Evolutionary conservation across 2,329 filamentous ascomycete genomes (phyloP).

Genomic region (Pseudocercospora musae): DNA sequence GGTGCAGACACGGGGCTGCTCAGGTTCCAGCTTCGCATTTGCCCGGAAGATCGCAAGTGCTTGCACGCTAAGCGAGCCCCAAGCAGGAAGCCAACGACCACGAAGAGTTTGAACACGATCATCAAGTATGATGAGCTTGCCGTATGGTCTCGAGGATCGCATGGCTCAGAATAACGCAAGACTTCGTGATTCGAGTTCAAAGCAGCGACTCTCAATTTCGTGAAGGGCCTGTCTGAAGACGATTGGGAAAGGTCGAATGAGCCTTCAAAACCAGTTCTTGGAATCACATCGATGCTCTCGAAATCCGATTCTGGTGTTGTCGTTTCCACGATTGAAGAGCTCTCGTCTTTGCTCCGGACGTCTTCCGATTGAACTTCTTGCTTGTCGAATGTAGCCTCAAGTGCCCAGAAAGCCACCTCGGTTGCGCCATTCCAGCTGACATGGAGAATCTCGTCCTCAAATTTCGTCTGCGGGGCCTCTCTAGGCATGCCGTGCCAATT

Average conservation of each 20-base stretch:
- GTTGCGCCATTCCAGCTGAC: constrained; percentile 55
- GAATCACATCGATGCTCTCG: constrained; percentile 19
- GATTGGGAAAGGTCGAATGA: constrained; percentile 17
- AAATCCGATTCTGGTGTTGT: not conserved
- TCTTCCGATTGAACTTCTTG: constrained; percentile 65
- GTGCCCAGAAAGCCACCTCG: constrained; percentile 45
- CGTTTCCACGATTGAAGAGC: not conserved
- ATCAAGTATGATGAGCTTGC: constrained; percentile 16
- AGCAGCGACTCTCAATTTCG: constrained; percentile 24
- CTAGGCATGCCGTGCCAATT: constrained; percentile 30
- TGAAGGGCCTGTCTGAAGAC: constrained; percentile 6
- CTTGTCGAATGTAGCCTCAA: constrained; percentile 27
- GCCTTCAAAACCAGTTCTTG: constrained; percentile 27
- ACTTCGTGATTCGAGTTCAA: constrained; percentile 23
- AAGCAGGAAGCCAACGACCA: constrained; percentile 19
- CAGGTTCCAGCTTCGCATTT: constrained; percentile 5
- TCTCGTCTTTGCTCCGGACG: constrained; percentile 72
- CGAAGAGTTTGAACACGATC: constrained; percentile 21
- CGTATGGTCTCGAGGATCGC: not conserved
- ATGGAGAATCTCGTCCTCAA: constrained; percentile 38
- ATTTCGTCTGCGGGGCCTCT: constrained; percentile 24
- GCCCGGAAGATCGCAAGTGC: constrained; percentile 13
- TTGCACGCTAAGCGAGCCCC: constrained; percentile 17
- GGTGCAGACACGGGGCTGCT: not conserved
- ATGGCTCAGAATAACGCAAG: constrained; percentile 18